phyloP scores from a whole-genome alignment of 345 rosid genomes.

The Syzygium aromaticum region DNA sequence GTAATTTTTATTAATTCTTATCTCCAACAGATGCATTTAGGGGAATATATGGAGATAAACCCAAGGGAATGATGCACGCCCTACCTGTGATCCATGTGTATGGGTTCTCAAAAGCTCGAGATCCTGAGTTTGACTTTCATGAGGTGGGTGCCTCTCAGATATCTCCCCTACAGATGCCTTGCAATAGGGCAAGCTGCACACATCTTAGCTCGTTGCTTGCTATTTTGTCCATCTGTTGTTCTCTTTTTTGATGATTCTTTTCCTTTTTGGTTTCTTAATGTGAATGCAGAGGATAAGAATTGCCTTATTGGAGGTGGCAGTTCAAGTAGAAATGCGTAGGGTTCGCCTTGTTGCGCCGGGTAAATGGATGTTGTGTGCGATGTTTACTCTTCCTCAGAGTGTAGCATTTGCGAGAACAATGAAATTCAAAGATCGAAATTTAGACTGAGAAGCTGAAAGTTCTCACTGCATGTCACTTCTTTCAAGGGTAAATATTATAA shows the following conservation, averaged over 20 bases:
- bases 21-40: conserved; percentile 54
- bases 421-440: background rate
- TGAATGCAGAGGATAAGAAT: conserved; percentile 68
- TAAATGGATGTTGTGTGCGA: conserved; percentile 90
- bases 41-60: conserved; percentile 48
- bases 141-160: conserved; percentile 36
- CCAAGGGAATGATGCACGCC: conserved; percentile 21
- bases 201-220: background rate
- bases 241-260: background rate
- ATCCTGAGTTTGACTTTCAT: conserved; percentile 89
- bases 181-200: background rate
- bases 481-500: background rate
- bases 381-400: conserved; percentile 63
- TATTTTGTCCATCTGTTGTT: background rate
- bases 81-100: conserved; percentile 77
- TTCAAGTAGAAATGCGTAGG: conserved; percentile 59
- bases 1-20: background rate
- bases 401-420: conserved; percentile 46
- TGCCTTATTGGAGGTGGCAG: conserved; percentile 59
- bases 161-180: background rate
- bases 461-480: background rate
- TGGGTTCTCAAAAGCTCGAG: conserved; percentile 89
- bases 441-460: background rate
- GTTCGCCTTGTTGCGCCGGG: conserved; percentile 87
- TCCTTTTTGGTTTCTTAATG: background rate